Conservation (phyloP, 2,329 filamentous ascomycete species). For the Rutstroemia sydowiana region DNA sequence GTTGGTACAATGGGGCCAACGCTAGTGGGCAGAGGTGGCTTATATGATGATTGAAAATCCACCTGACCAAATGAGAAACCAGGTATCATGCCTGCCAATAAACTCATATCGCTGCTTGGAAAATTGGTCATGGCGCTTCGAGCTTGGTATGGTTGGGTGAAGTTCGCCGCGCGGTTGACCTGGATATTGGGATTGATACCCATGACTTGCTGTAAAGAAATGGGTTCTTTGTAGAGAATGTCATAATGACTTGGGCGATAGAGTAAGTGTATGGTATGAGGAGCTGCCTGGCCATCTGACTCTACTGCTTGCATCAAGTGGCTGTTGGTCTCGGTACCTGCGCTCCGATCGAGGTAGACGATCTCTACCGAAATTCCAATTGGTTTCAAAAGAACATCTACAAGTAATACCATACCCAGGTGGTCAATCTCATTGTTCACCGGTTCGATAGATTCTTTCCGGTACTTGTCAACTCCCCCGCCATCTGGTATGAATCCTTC, state of each 20-base stretch:
- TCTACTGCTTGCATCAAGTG: constrained; percentile 35
- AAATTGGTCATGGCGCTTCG: constrained; percentile 33
- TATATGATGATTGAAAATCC: not conserved
- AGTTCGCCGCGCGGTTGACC: constrained; percentile 43
- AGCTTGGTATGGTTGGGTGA: constrained; percentile 41
- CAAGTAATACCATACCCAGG: constrained; percentile 70
- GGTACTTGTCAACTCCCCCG: constrained; percentile 58
- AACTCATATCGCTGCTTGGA: constrained; percentile 26
- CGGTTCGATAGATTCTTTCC: constrained; percentile 62
- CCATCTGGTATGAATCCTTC: constrained; percentile 61
- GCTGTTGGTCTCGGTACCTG: constrained; percentile 66
- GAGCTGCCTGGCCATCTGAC: constrained; percentile 34
- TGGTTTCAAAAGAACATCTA: constrained; percentile 72
- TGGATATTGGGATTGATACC: constrained; percentile 36
- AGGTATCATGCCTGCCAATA: constrained; percentile 26
- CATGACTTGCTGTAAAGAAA: constrained; percentile 19
- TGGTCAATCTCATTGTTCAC: constrained; percentile 82
- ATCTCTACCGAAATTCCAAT: constrained; percentile 77
- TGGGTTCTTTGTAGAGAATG: constrained; percentile 66
- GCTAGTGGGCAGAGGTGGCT: constrained; percentile 15
- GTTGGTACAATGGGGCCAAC: constrained; percentile 11
- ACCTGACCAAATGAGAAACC: constrained; percentile 21
- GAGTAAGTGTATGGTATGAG: constrained; percentile 48
- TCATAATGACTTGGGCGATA: constrained; percentile 86
- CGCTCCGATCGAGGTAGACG: constrained; percentile 81